Base-by-base conservation (phyloP, 331 rosid genomes). In the Malus hybrid region DNA sequence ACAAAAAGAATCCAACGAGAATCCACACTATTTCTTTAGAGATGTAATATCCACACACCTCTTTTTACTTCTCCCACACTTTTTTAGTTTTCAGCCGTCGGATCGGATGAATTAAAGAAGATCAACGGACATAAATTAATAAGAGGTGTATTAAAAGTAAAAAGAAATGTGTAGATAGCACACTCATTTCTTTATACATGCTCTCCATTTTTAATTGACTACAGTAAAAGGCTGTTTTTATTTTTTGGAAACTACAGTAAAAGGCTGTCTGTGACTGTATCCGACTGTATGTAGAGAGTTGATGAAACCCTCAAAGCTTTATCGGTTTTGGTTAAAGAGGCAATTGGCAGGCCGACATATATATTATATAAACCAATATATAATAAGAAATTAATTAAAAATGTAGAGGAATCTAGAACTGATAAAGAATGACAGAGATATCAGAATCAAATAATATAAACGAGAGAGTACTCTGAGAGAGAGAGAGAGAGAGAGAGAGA, bases 281-380 rank as follows among this genome's bases (percentile, higher is more conserved):
- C 46, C 0, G 46, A 39, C 46, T 9, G 46, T 39, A 39, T 39
- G 84, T 87, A 69, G 85, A 88, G 82, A 81, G 82, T 80, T 68
- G 83, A 81, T 82, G 81, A 83, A 84, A 79, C 79, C 70, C 63
- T 74, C 50, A 74, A 74, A 28, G 74, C 94, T 93, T 93, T 91
- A 93, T 93, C 82, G 97, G 96, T 90, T 83, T 87, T 80, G 79
- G 93, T 74, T 91, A 93, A 93, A 91, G 98, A 84, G 24, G 83
- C 78, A 88, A 83, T 79, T 84, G 52, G 92, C 93, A 90, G 87
- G 75, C 74, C 80, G 73, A 73, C 75, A 32, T 32, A 32, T 32
- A 32, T 32, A 34, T 7, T 42, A 78, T 79, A 39, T 32, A 70
- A 69, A 13, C 61, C n/a, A 65, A 46, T 42, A 10, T 50, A 22